Evolutionary conservation across 2,329 filamentous ascomycete genomes (phyloP).

Genomic region (Triangularia verruculosa): DNA sequence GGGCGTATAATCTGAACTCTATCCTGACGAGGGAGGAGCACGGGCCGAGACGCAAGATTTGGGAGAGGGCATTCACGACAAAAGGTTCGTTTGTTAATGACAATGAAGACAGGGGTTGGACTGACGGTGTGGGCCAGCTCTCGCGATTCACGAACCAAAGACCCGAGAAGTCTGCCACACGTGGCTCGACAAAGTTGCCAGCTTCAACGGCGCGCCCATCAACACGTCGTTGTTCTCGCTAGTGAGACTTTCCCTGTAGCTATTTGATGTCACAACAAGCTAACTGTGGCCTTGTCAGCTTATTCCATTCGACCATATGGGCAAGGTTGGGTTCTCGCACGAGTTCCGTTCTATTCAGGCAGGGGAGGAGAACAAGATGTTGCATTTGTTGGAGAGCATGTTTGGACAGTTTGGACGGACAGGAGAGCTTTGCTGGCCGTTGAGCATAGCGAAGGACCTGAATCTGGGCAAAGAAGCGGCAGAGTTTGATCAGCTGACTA

Average conservation of each 20-base stretch:
- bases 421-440: conserved; percentile 27
- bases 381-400: conserved; percentile 24
- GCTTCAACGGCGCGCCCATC: conserved; percentile 22
- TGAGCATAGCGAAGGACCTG: conserved; percentile 16
- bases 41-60: conserved; percentile 28
- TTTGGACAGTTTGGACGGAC: conserved; percentile 23
- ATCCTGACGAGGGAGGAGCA: conserved; percentile 25
- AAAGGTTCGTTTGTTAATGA: conserved; percentile 16
- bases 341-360: conserved; percentile 28
- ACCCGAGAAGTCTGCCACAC: conserved; percentile 24
- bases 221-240: conserved; percentile 28
- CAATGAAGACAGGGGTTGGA: no score
- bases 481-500: conserved; percentile 46
- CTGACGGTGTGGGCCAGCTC: conserved; percentile 11
- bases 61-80: conserved; percentile 28
- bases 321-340: conserved; percentile 28
- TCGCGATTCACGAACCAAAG: conserved; percentile 24
- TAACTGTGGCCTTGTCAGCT: no score
- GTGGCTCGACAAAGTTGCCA: conserved; percentile 24
- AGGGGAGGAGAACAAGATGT: conserved; percentile 27
- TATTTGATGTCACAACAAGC: no score
- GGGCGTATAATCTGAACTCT: conserved; percentile 26
- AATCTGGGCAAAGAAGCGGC: conserved; percentile 17
- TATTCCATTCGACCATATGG: conserved; percentile 33
- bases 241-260: no score